phyloP scores from a whole-genome alignment of 73 alveolate genomes.

The Paramecium tetraurelia region DNA sequence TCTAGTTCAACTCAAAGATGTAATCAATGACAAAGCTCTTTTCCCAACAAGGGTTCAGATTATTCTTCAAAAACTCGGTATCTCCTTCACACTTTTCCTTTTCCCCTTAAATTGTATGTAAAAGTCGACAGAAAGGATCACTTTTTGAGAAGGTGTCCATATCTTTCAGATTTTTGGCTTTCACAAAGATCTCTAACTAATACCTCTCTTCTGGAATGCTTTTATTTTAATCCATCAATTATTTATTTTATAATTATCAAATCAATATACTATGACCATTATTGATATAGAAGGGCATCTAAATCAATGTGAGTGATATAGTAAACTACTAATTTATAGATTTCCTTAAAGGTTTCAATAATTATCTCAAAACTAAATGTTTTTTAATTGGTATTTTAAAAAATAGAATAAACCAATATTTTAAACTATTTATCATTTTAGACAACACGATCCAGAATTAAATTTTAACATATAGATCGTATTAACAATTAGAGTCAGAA shows the following conservation, averaged over 20 bases:
- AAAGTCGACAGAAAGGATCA: conserved; percentile 67
- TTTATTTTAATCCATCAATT: conserved; percentile 34
- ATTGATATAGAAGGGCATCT: not conserved
- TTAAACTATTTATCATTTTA: not conserved
- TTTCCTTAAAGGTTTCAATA: not conserved
- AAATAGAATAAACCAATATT: not conserved
- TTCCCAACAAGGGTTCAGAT: conserved; percentile 73
- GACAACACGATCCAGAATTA: too few relatives aligned
- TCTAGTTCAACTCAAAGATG: conserved; percentile 81
- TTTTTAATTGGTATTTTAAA: not conserved
- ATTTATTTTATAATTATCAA: not conserved
- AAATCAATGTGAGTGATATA: not conserved
- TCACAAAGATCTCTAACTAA: conserved; percentile 70
- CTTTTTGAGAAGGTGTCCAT: conserved; percentile 74
- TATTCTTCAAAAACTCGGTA: conserved; percentile 70
- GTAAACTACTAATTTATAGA: not conserved
- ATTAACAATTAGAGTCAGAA: not conserved
- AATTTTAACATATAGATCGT: not conserved
- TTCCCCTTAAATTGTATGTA: conserved; percentile 21
- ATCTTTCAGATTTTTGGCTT: conserved; percentile 65
- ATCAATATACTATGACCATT: not conserved
- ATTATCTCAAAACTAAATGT: too few relatives aligned
- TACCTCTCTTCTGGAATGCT: conserved; percentile 43
- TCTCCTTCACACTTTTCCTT: conserved; percentile 60
- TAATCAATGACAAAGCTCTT: conserved; percentile 71